Conservation (phyloP, 2,329 filamentous ascomycete genomes). For the Aspergillus neotritici region DNA sequence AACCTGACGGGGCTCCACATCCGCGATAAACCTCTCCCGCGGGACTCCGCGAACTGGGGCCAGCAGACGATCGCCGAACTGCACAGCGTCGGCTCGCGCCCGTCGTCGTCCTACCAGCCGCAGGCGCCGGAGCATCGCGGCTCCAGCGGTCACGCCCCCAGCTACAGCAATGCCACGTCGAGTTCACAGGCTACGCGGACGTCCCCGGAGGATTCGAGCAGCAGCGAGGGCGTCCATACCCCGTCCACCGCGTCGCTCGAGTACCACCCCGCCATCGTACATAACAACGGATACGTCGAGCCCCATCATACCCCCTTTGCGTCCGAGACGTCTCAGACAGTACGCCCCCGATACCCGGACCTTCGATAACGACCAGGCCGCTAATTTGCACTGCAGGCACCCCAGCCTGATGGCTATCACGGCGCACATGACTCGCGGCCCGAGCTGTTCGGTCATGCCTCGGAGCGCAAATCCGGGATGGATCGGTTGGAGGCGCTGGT, state of each 20-base stretch:
- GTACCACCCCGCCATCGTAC: conserved; percentile 45
- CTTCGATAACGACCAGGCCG: conserved; percentile 22
- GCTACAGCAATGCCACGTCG: conserved; percentile 21
- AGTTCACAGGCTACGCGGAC: conserved; percentile 31
- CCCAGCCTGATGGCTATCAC: conserved; percentile 27
- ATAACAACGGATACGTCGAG: conserved; percentile 45
- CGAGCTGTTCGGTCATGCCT: conserved; percentile 23
- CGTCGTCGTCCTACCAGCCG: conserved; percentile 32
- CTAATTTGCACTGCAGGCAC: conserved; percentile 29
- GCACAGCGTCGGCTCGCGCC: conserved; percentile 33
- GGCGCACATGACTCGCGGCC: conserved; percentile 24
- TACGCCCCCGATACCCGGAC: conserved; percentile 30
- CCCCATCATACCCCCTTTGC: conserved; percentile 33
- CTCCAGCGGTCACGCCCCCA: conserved; percentile 19
- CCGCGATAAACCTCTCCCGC: conserved; percentile 30
- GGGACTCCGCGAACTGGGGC: conserved; percentile 38
- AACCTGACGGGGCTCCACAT: conserved; percentile 42
- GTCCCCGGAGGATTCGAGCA: conserved; percentile 47
- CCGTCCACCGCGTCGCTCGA: conserved; percentile 44
- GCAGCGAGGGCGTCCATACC: conserved; percentile 45
- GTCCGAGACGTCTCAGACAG: conserved; percentile 35
- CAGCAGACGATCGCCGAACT: conserved; percentile 42
- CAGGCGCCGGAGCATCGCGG: conserved; percentile 25
- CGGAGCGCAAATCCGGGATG: conserved; percentile 35
- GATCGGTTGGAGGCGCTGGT: conserved; percentile 47